These are phyloP conservation scores for Diaporthe sp. DNA, from an alignment of 2,329 filamentous ascomycete species.

Conservation along the genomic window DNA sequence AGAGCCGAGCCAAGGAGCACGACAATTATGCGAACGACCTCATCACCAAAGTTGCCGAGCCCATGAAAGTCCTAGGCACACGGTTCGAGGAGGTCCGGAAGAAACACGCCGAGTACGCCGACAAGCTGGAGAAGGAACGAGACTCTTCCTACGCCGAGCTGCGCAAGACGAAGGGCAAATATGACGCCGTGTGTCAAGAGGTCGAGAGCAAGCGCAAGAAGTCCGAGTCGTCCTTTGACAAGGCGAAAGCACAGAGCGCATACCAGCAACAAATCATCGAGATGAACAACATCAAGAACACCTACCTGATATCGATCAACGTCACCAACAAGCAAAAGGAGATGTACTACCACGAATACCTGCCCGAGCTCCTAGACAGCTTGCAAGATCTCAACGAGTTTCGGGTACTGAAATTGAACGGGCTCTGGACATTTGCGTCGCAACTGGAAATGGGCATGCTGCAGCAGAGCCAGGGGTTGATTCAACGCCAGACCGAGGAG, in stretches of 20 bases:
- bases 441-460: slow-evolving; percentile 85
- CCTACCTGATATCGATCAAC: slow-evolving; percentile 96
- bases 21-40: slow-evolving; percentile 87
- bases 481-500: slow-evolving; percentile 81
- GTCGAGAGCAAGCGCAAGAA: slow-evolving; percentile 96
- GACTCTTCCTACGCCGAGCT: slow-evolving; percentile 87
- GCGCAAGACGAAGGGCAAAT: slow-evolving; percentile 92
- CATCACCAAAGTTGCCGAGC: slow-evolving; percentile 85
- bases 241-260: slow-evolving; percentile 88
- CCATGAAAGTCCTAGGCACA: slow-evolving; percentile 79
- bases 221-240: slow-evolving; percentile 93
- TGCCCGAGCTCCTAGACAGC: slow-evolving; percentile 93
- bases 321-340: slow-evolving; percentile 98
- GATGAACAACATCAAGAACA: slow-evolving; percentile 99
- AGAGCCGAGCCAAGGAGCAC: slow-evolving; percentile 89
- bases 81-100: slow-evolving; percentile 95
- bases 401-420: slow-evolving; percentile 85
- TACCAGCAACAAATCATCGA: slow-evolving; percentile 94
- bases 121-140: slow-evolving; percentile 89
- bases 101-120: slow-evolving; percentile 88
- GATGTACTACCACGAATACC: slow-evolving; percentile 96
- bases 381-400: slow-evolving; percentile 95
- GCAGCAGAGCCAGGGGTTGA: slow-evolving; percentile 77
- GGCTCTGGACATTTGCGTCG: slow-evolving; percentile 85
- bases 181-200: slow-evolving; percentile 93